phyloP scores from a whole-genome alignment of 108 stramenopile species.

The Nitzschia sp. region DNA sequence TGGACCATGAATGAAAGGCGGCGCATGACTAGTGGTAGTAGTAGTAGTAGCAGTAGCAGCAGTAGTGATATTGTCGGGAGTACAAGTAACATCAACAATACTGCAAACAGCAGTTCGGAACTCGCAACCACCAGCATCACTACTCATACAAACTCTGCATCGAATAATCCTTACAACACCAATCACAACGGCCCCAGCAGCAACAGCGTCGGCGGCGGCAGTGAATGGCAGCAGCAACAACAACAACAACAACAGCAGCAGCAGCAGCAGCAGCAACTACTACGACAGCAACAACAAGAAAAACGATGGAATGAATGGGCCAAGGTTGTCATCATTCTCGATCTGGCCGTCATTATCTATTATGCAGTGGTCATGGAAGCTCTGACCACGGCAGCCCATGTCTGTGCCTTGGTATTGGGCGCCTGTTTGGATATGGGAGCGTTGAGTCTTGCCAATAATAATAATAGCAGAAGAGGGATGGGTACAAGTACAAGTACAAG shows the following conservation, averaged over 20 bases:
- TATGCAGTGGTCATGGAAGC: slow-evolving; percentile 36
- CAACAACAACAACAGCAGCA: too few species aligned
- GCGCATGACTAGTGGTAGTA: background rate
- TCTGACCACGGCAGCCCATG: slow-evolving; percentile 54
- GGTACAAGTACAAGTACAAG: too few species aligned
- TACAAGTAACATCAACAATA: background rate
- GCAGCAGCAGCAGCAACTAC: too few species aligned
- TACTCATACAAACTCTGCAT: background rate
- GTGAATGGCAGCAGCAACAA: background rate
- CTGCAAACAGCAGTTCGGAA: too few species aligned
- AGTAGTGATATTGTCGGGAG: background rate
- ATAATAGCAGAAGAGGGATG: too few species aligned
- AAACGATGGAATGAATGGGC: background rate
- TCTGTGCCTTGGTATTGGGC: slow-evolving; percentile 43
- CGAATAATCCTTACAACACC: background rate
- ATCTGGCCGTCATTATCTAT: slow-evolving; percentile 29
- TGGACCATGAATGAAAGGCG: slow-evolving; percentile 36
- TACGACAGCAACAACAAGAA: background rate
- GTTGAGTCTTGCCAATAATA: background rate
- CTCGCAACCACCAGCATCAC: too few species aligned
- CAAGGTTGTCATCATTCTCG: background rate
- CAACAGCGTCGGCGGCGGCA: too few species aligned
- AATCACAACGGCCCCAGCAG: background rate
- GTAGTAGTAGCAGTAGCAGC: background rate
- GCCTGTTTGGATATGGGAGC: slow-evolving; percentile 3